phyloP scores from a whole-genome alignment of 805 yeast species.

The Candida tammaniensis region DNA sequence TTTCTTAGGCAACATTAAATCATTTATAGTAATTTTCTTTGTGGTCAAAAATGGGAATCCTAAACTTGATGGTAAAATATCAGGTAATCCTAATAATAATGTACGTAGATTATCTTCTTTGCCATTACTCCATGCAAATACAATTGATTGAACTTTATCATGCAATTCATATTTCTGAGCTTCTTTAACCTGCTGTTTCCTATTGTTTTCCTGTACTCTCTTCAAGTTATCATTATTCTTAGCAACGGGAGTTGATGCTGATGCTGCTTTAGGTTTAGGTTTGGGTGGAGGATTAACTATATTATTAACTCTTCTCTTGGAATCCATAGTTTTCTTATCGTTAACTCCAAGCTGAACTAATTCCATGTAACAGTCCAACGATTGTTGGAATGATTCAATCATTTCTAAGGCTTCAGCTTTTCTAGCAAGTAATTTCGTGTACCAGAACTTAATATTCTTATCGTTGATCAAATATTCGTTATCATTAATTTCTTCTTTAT shows the following conservation, averaged over 20 bases:
- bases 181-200: slow-evolving; percentile 35
- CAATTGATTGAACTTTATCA: slow-evolving; percentile 56
- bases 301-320: slow-evolving; percentile 72
- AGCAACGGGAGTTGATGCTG: slow-evolving; percentile 2
- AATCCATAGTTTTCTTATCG: slow-evolving; percentile 67
- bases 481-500: slow-evolving; percentile 22
- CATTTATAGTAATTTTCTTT: slow-evolving; percentile 52
- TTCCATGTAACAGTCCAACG: slow-evolving; percentile 58
- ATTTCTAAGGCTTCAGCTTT: slow-evolving; percentile 85
- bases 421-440: slow-evolving; percentile 65
- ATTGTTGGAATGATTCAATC: slow-evolving; percentile 64
- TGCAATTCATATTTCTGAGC: slow-evolving; percentile 48
- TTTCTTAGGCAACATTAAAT: slow-evolving; percentile 83
- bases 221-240: slow-evolving; percentile 26
- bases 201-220: slow-evolving; percentile 48
- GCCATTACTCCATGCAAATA: slow-evolving; percentile 66
- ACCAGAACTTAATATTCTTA: slow-evolving; percentile 62
- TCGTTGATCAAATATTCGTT: slow-evolving; percentile 36
- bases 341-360: slow-evolving; percentile 65
- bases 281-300: slow-evolving; percentile 52
- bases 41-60: slow-evolving; percentile 28
- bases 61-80: slow-evolving; percentile 48
- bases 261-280: slow-evolving; percentile 6
- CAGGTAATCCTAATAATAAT: slow-evolving; percentile 65
- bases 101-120: slow-evolving; percentile 81